Base-by-base conservation (phyloP, 805 yeast genomes). In the Nakazawaea ernobii region DNA sequence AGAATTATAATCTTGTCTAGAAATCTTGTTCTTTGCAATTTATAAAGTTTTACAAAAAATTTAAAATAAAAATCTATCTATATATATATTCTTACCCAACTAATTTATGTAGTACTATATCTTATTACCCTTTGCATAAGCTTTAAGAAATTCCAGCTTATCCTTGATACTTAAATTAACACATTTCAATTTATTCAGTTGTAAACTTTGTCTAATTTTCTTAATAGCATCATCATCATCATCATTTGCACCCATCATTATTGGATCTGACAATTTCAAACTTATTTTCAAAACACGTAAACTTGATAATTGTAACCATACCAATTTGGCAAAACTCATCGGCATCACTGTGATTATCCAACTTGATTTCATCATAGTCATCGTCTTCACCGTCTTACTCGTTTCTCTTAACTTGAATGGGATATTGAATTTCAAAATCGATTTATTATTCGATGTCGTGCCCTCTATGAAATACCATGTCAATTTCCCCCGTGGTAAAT, bases 381-480 rank as follows among this genome's bases (percentile, higher is more conserved):
- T 35, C 2, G 49, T 46, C 32, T 20, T 14, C 9, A 45, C 13
- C 24, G 7, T 20, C n/a, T 20, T 20, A 20, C 5, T 20, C 24
- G 24, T 5, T 3, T 20, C 24, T 20, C 13, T 13, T 33, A 14
- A 15, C 27, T 1, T 6, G 8, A 11, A 9, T 24, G 38, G 38
- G 4, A 17, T 42, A 6, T 45, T 32, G 27, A 86, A 75, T 3
- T 88, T 80, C 51, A 91, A 70, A 1, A 91, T 59, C 0, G 90
- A 81, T 52, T 82, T 81, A 43, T 95, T 94, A 59, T 91, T 92
- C 0, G 96, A 80, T 0, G 96, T 74, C 0, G 96, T 86, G 0
- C 96, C 96, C 58, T 90, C 97, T 2, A 83, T 71, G 49, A 89
- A 79, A 20, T 85, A 54, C 45, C 74, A 82, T 4, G 80, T 70